Conservation (phyloP, 2,329 filamentous ascomycete genomes). For the Stagonosporopsis vannaccii region DNA sequence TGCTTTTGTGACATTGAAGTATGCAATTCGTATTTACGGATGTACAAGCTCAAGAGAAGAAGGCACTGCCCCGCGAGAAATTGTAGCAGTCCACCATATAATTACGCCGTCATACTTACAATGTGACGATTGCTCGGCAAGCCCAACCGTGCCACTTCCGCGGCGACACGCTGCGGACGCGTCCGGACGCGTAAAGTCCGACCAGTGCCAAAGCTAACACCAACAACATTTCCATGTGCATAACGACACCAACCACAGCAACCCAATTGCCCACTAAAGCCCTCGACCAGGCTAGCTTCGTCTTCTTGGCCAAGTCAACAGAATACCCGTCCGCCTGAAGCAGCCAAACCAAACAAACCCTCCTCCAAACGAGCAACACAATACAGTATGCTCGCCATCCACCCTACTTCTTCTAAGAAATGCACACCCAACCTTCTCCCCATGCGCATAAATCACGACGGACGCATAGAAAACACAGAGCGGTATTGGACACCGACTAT, state of each 20-base stretch:
- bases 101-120: constrained; percentile 10
- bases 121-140: neutral
- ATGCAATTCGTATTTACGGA: neutral
- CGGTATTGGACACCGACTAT: constrained; percentile 74
- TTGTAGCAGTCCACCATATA: neutral
- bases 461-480: constrained; percentile 68
- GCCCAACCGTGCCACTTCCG: constrained; percentile 8
- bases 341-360: neutral
- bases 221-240: neutral
- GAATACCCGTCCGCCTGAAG: neutral
- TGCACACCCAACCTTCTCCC: constrained; percentile 77
- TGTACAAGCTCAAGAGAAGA: neutral
- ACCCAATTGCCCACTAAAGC: neutral
- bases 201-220: no score
- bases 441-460: constrained; percentile 80
- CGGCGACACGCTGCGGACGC: constrained; percentile 22
- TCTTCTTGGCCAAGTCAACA: neutral
- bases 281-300: neutral
- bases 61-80: neutral
- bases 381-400: constrained; percentile 55
- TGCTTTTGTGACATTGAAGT: neutral
- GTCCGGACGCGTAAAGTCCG: constrained; percentile 10
- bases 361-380: neutral
- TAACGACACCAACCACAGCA: neutral
- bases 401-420: constrained; percentile 44